A percentile compares a stretch with the other conserved stretches of the same genome.
Conservation (phyloP, 2,329 filamentous ascomycete species). For the Magnaporthiopsis rhizophila region DNA sequence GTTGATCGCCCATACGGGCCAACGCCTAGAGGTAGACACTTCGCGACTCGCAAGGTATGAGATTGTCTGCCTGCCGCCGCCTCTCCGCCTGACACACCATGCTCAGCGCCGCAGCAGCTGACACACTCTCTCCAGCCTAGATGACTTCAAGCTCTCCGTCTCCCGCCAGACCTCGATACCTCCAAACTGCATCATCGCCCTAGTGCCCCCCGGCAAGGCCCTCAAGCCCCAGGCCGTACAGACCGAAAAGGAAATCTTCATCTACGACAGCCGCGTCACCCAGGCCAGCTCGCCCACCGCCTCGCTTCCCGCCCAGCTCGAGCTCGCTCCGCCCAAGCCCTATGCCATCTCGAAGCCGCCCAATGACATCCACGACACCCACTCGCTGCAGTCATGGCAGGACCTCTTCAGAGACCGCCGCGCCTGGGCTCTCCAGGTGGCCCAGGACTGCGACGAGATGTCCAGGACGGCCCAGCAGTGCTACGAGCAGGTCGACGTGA, state of each 20-base stretch:
- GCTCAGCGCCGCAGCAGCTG: constrained; percentile 12
- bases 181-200: constrained; percentile 70
- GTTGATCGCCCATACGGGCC: constrained; percentile 88
- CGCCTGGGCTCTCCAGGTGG: constrained; percentile 67
- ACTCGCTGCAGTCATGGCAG: constrained; percentile 81
- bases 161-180: constrained; percentile 66
- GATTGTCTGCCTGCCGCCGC: constrained; percentile 1
- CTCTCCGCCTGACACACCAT: constrained; percentile 7
- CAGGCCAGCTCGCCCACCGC: constrained; percentile 43
- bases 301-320: constrained; percentile 33
- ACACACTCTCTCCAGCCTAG: constrained; percentile 47
- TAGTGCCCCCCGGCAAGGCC: constrained; percentile 78
- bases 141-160: constrained; percentile 79
- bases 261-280: constrained; percentile 78
- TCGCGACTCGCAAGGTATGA: constrained; percentile 66
- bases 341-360: constrained; percentile 60
- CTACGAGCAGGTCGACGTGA: constrained; percentile 65
- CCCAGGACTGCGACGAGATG: constrained; percentile 61
- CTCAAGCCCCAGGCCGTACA: constrained; percentile 74
- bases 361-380: constrained; percentile 74
- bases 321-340: constrained; percentile 42
- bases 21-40: constrained; percentile 72
- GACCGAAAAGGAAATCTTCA: constrained; percentile 82
- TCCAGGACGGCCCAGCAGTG: constrained; percentile 54
- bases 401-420: constrained; percentile 73